Evolutionary conservation across 2,329 filamentous ascomycete genomes (phyloP).

Genomic region (Monosporascus sp.): DNA sequence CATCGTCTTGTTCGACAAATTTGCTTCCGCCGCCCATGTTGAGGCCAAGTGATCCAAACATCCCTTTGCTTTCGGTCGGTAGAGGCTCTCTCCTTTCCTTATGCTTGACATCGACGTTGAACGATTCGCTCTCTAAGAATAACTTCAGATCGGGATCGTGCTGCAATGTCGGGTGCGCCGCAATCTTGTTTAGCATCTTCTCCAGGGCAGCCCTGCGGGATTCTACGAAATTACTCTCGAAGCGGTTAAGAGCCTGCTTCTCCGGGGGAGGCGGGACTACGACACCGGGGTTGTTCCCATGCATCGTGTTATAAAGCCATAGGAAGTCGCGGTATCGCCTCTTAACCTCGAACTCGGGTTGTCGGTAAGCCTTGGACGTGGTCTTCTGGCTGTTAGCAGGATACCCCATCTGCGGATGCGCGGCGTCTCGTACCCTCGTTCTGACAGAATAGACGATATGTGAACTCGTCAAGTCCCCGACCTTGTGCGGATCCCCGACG

Average conservation of each 20-base stretch:
- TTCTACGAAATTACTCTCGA: slow-evolving; percentile 96
- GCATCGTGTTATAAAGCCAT: slow-evolving; percentile 93
- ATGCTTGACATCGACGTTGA: slow-evolving; percentile 96
- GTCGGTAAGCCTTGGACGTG: slow-evolving; percentile 90
- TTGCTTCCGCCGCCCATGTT: slow-evolving; percentile 74
- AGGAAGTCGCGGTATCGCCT: slow-evolving; percentile 93
- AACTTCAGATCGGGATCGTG: slow-evolving; percentile 92
- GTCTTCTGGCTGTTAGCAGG: slow-evolving; percentile 51
- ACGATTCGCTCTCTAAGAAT: slow-evolving; percentile 92
- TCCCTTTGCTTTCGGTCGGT: slow-evolving; percentile 84
- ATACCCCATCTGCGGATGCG: not conserved
- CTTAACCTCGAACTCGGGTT: slow-evolving; percentile 88
- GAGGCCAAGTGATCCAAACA: slow-evolving; percentile 80
- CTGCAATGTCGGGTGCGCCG: slow-evolving; percentile 82
- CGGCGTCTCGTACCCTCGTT: slow-evolving; percentile 62
- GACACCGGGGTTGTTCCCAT: slow-evolving; percentile 89
- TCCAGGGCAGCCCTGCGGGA: slow-evolving; percentile 85
- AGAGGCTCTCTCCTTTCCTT: slow-evolving; percentile 88
- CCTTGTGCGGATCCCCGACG: slow-evolving; percentile 96
- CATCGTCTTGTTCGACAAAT: slow-evolving; percentile 96
- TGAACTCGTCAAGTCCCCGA: slow-evolving; percentile 91
- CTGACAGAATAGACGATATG: slow-evolving; percentile 97
- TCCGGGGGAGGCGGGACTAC: slow-evolving; percentile 94
- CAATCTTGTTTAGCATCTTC: slow-evolving; percentile 96
- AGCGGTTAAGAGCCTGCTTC: slow-evolving; percentile 94